Conservation (phyloP, 2,329 filamentous ascomycete species). For the Neopestalotiopsis sp. region DNA sequence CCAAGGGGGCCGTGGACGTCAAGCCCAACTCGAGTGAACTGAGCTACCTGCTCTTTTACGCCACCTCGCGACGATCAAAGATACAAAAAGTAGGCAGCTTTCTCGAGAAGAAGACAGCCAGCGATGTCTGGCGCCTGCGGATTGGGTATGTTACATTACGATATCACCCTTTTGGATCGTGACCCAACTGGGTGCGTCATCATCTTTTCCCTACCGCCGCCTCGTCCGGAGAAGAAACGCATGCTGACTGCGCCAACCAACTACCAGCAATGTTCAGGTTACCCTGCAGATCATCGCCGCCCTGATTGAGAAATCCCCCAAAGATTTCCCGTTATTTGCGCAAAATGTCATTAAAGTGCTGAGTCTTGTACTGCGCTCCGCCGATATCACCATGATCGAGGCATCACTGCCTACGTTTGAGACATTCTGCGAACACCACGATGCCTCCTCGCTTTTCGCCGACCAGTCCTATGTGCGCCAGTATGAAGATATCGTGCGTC, state of each 20-base stretch:
- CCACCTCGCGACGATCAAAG: constrained; percentile 91
- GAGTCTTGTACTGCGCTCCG: constrained; percentile 79
- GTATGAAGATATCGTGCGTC: constrained; percentile 80
- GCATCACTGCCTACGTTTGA: constrained; percentile 86
- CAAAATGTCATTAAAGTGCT: constrained; percentile 84
- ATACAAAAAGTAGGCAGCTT: constrained; percentile 95
- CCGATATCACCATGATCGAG: constrained; percentile 91
- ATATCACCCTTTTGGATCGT: neutral
- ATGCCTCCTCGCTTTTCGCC: constrained; percentile 81
- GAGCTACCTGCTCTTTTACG: constrained; percentile 96
- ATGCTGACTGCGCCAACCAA: neutral
- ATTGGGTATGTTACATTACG: constrained; percentile 69
- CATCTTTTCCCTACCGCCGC: constrained; percentile 8
- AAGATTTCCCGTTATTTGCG: constrained; percentile 89
- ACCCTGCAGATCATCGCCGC: constrained; percentile 91
- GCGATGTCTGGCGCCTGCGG: constrained; percentile 86
- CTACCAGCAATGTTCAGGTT: constrained; percentile 82
- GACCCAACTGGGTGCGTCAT: neutral
- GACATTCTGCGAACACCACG: constrained; percentile 86
- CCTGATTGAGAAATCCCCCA: constrained; percentile 89
- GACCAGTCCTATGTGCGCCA: constrained; percentile 83
- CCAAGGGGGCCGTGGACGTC: constrained; percentile 89
- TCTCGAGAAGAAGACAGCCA: constrained; percentile 90
- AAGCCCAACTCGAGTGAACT: constrained; percentile 97
- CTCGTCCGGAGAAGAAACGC: constrained; percentile 3